A percentile compares a stretch with the other conserved stretches of the same genome.
phyloP scores from a whole-genome alignment of 768 basidiomycete species.

The Lactarius vividus region DNA sequence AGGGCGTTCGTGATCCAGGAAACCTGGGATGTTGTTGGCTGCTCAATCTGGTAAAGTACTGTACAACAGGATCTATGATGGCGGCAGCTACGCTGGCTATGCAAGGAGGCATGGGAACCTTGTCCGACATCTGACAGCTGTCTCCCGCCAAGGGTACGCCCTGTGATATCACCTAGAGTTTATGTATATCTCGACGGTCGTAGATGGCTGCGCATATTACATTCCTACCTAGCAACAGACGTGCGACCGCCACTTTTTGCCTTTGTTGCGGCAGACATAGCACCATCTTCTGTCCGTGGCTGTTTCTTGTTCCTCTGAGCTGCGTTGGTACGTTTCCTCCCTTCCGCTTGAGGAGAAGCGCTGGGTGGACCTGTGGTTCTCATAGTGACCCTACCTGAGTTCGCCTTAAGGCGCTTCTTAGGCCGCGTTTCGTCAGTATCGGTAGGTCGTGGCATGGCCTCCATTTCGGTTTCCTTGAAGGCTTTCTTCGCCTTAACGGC shows the following conservation, averaged over 20 bases:
- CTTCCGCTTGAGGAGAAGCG: background rate
- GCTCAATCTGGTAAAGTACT: background rate
- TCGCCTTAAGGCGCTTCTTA: conserved; percentile 5
- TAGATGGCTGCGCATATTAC: background rate
- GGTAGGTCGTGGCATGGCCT: background rate
- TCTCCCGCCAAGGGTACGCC: background rate
- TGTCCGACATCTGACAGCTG: background rate
- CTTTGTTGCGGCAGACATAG: background rate
- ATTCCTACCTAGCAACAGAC: background rate
- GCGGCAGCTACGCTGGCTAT: background rate
- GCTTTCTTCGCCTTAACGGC: conserved; percentile 33
- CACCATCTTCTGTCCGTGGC: background rate
- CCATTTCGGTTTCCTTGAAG: conserved; percentile 4
- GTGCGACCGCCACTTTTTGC: background rate
- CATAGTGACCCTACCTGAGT: background rate
- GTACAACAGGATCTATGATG: background rate
- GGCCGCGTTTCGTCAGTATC: background rate
- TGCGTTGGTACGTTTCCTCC: background rate
- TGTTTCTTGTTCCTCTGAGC: background rate
- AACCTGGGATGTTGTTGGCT: background rate
- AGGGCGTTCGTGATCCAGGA: background rate
- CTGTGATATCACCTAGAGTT: background rate
- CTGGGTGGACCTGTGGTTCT: background rate
- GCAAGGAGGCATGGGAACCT: background rate
- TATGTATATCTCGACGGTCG: background rate